Base-by-base conservation (phyloP, 2,329 filamentous ascomycete species). In the Coleophoma eucalyptorum region DNA sequence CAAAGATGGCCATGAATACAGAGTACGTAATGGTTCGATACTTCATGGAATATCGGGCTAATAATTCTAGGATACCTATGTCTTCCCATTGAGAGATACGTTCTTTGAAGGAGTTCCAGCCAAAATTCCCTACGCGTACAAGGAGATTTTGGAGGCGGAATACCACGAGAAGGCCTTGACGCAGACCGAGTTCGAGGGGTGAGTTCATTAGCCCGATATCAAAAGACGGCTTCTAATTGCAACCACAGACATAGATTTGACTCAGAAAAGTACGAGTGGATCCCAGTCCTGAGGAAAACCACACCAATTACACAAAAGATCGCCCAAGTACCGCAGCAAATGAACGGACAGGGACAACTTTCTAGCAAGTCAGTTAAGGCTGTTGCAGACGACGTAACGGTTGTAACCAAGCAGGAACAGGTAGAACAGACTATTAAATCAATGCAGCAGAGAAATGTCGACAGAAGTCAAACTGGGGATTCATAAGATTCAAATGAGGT, bases 21-120 rank as follows among this genome's bases (percentile, higher is more conserved):
- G 71, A 52, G 75, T 78, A 60, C 46, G 65, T 33, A 20, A 18
- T 10, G 15, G 15, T 5, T 5, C 6, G 26, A 26, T 8, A 26
- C 6, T 2, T 26, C 3, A 26, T 3, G 10, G 26, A n/a, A 6
- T 6, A 26, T 26, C 33, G 7, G 19, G 19, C 19, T 13, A 5
- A 3, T 34, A 13, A 13, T 5, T 12, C 35, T 40, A 78, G 72
- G 76, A 80, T 50, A 76, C 73, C 0, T 77, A 87, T 49, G 71
- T 91, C 11, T 89, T 83, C 61, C 87, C 87, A 0, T 70, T 91
- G 61, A 74, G 83, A n/a, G 77, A 83, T 53, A 87, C 83, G 1
- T 77, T 73, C 1, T 90, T 88, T 50, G 87, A 90, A 61, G 84
- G 83, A 0, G 76, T 83, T 0, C 71, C 76, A 0, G 85, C 79